A percentile compares a stretch with the other conserved stretches of the same genome.
Conservation (phyloP, 2,329 filamentous ascomycete species). For the Alternaria brassicicola region DNA sequence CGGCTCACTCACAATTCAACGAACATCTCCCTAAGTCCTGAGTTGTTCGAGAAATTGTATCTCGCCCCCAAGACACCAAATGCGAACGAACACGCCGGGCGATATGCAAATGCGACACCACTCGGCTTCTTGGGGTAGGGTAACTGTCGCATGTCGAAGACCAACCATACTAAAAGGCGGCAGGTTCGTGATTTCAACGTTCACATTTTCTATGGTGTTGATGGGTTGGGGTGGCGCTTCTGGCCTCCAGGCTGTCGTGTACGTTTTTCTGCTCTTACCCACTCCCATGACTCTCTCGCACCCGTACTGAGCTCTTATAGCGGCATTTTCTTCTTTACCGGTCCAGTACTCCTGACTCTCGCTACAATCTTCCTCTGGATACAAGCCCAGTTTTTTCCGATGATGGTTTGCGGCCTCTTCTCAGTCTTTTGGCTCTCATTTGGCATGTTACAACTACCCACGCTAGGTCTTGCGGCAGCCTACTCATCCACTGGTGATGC, state of each 20-base stretch:
- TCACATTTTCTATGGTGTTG: conserved; percentile 50
- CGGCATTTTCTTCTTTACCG: conserved; percentile 53
- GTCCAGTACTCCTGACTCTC: conserved; percentile 56
- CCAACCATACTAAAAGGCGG: background rate
- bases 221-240: conserved; percentile 51
- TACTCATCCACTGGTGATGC: conserved; percentile 53
- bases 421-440: conserved; percentile 59
- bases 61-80: conserved; percentile 35
- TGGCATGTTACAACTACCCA: conserved; percentile 58
- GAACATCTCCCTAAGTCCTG: conserved; percentile 36
- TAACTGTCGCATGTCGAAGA: rapidly evolving
- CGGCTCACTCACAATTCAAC: conserved; percentile 30
- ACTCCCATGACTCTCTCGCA: background rate
- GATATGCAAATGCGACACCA: conserved; percentile 37
- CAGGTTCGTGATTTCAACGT: conserved; percentile 50
- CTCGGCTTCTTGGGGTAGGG: conserved; percentile 39
- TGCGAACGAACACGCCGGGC: conserved; percentile 20
- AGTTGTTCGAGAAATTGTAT: conserved; percentile 40
- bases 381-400: conserved; percentile 43
- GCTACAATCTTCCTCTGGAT: conserved; percentile 61
- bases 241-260: conserved; percentile 45
- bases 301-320: conserved; percentile 7
- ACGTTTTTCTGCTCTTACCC: conserved; percentile 1
- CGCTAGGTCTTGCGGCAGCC: conserved; percentile 53
- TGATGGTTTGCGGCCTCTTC: conserved; percentile 61